phyloP scores from a whole-genome alignment of 2,329 filamentous ascomycete genomes.

The Cadophora sp. region DNA sequence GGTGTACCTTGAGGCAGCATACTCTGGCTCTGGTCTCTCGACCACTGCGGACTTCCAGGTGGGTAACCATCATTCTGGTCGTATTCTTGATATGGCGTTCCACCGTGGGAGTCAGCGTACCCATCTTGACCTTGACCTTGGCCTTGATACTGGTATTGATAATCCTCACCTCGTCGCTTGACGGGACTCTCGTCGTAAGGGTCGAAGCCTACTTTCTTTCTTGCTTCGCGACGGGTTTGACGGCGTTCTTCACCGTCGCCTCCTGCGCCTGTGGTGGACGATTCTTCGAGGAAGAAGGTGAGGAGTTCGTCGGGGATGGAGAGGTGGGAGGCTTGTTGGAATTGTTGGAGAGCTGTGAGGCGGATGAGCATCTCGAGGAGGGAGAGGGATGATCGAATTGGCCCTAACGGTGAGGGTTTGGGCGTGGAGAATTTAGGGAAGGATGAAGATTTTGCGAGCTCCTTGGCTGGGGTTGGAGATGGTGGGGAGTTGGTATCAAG shows the following conservation, averaged over 20 bases:
- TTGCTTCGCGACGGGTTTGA: constrained; percentile 64
- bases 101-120: constrained; percentile 33
- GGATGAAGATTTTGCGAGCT: constrained; percentile 18
- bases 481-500: constrained; percentile 37
- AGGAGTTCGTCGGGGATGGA: constrained; percentile 75
- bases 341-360: constrained; percentile 75
- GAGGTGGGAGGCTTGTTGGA: constrained; percentile 75
- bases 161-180: constrained; percentile 68
- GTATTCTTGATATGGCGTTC: constrained; percentile 36
- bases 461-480: constrained; percentile 26
- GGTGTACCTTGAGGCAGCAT: constrained; percentile 33
- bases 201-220: constrained; percentile 70
- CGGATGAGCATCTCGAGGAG: constrained; percentile 77
- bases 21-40: constrained; percentile 24
- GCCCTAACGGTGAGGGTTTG: constrained; percentile 49
- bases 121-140: constrained; percentile 32
- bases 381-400: constrained; percentile 71
- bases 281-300: constrained; percentile 76
- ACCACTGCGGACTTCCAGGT: constrained; percentile 20
- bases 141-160: constrained; percentile 55
- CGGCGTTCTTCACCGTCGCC: constrained; percentile 66
- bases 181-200: constrained; percentile 75
- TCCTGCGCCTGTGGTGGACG: constrained; percentile 69
- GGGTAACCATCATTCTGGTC: constrained; percentile 24
- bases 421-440: not conserved